phyloP scores from a whole-genome alignment of 805 yeast species.

The Candida vartiovaarae region DNA sequence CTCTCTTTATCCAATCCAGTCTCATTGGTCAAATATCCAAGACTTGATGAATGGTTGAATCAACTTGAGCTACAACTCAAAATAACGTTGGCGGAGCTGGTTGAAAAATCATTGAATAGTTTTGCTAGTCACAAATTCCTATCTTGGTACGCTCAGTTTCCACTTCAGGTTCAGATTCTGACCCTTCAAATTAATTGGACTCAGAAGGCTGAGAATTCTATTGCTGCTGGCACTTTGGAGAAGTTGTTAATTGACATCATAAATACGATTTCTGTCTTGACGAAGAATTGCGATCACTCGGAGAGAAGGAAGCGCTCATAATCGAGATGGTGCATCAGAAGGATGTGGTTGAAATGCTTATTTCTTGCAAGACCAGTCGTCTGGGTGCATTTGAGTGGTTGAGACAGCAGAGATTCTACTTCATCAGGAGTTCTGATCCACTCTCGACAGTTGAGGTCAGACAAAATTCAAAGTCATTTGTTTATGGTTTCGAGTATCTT shows the following conservation, averaged over 20 bases:
- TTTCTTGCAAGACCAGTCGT: constrained; percentile 5
- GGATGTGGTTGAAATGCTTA: constrained; percentile 28
- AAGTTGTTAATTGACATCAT: neutral
- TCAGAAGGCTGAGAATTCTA: constrained; percentile 26
- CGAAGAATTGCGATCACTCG: constrained; percentile 41
- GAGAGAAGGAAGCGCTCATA: constrained; percentile 52
- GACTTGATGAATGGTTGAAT: constrained; percentile 56
- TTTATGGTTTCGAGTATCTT: constrained; percentile 76
- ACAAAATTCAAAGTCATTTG: constrained; percentile 45
- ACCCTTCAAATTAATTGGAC: constrained; percentile 57
- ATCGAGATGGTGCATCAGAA: constrained; percentile 61
- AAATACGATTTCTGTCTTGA: constrained; percentile 9
- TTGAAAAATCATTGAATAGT: constrained; percentile 26
- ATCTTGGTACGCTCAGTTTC: constrained; percentile 33
- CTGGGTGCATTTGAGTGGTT: constrained; percentile 37
- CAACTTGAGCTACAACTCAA: constrained; percentile 50
- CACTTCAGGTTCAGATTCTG: constrained; percentile 52
- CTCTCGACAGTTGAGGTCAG: constrained; percentile 34
- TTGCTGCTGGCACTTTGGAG: constrained; percentile 6
- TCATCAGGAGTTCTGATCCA: constrained; percentile 17
- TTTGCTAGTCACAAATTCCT: constrained; percentile 17
- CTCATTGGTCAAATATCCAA: constrained; percentile 31
- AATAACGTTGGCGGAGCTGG: constrained; percentile 35
- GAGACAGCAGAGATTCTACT: constrained; percentile 42
- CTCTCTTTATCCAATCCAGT: constrained; percentile 39